Percentiles rank a stretch among this genome's conserved stretches.
phyloP scores from a whole-genome alignment of 2,329 filamentous ascomycete species.

The Piedraia hortae region DNA sequence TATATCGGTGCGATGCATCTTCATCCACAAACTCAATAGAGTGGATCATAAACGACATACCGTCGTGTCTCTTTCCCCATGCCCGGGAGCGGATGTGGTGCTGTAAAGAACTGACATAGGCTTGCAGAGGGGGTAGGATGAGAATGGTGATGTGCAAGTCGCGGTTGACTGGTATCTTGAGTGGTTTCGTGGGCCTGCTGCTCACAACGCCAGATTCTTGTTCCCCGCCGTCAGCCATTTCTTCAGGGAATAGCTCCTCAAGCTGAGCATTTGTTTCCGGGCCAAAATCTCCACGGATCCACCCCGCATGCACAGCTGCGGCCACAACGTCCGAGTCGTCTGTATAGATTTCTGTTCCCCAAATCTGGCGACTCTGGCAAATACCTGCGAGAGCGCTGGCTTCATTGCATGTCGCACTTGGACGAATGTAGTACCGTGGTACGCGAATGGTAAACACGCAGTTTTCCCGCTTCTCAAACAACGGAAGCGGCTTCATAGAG shows the following conservation, averaged over 20 bases:
- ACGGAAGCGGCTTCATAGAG: constrained; percentile 44
- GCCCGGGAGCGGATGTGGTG: constrained; percentile 61
- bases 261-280: constrained; percentile 20
- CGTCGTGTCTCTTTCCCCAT: constrained; percentile 54
- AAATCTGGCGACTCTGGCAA: constrained; percentile 50
- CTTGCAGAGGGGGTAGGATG: constrained; percentile 51
- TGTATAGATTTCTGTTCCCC: constrained; percentile 85
- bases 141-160: constrained; percentile 73
- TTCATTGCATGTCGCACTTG: neutral
- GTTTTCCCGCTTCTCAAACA: constrained; percentile 54
- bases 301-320: constrained; percentile 77
- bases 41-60: constrained; percentile 65
- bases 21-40: constrained; percentile 69
- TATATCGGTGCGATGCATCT: constrained; percentile 23
- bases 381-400: constrained; percentile 26
- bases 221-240: constrained; percentile 7
- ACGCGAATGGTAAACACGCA: constrained; percentile 77
- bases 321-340: constrained; percentile 88
- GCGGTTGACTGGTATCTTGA: constrained; percentile 34
- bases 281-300: constrained; percentile 69
- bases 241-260: constrained; percentile 6
- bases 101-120: constrained; percentile 46
- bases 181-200: constrained; percentile 24
- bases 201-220: constrained; percentile 12
- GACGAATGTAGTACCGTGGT: constrained; percentile 34